phyloP scores from a whole-genome alignment of 2,329 filamentous ascomycete species.

The Botrytis tulipae region DNA sequence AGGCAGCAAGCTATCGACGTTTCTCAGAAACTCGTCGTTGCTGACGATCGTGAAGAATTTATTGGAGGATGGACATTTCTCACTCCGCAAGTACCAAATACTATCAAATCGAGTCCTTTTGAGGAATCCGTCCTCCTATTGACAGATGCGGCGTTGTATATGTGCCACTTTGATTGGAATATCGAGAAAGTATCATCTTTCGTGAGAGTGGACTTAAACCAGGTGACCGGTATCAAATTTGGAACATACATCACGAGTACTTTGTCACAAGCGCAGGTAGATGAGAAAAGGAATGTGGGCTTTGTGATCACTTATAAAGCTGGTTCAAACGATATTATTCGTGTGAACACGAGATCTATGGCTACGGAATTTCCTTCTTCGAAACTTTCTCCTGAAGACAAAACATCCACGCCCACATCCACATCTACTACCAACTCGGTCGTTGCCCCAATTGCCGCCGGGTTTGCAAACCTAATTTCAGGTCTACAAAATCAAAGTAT shows the following conservation, averaged over 20 bases:
- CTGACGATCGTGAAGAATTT: slow-evolving; percentile 79
- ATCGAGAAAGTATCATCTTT: slow-evolving; percentile 93
- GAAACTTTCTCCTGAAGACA: slow-evolving; percentile 35
- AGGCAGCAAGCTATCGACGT: slow-evolving; percentile 88
- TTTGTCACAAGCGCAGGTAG: slow-evolving; percentile 71
- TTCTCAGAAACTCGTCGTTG: slow-evolving; percentile 81
- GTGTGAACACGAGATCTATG: slow-evolving; percentile 83
- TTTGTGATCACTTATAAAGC: slow-evolving; percentile 77
- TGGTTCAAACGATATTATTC: slow-evolving; percentile 66
- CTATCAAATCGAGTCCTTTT: slow-evolving; percentile 67
- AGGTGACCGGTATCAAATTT: slow-evolving; percentile 69
- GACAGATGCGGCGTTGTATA: slow-evolving; percentile 81
- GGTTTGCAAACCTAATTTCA: slow-evolving; percentile 16
- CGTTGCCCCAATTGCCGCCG: slow-evolving; percentile 25
- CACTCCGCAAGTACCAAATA: slow-evolving; percentile 70
- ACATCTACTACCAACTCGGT: slow-evolving; percentile 20
- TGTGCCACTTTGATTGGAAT: slow-evolving; percentile 91
- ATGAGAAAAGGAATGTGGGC: slow-evolving; percentile 79
- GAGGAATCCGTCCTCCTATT: slow-evolving; percentile 87
- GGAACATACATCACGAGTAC: slow-evolving; percentile 92
- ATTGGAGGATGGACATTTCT: slow-evolving; percentile 87
- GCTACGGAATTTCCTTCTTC: slow-evolving; percentile 46
- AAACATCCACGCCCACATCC: slow-evolving; percentile 20
- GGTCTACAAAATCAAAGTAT: slow-evolving; percentile 12
- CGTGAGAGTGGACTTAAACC: slow-evolving; percentile 76